Conservation (phyloP, 2,329 filamentous ascomycete genomes). For the Thermomyces lanuginosus region DNA sequence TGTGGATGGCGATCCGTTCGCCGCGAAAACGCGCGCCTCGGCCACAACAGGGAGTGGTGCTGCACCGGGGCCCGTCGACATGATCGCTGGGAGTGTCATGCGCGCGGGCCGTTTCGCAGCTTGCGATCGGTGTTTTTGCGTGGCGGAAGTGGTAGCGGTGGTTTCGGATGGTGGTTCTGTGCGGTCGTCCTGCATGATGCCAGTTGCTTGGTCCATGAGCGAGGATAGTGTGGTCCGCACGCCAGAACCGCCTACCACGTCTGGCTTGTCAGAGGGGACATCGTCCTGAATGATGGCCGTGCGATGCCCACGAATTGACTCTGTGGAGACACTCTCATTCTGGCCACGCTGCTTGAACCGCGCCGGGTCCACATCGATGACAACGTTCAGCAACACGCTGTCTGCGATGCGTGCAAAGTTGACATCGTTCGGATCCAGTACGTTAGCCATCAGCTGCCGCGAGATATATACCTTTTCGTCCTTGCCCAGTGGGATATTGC, state of each 20-base stretch:
- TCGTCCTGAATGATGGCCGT: slow-evolving; percentile 9
- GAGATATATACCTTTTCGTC: slow-evolving; percentile 77
- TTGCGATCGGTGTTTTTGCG: slow-evolving; percentile 1
- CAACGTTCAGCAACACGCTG: slow-evolving; percentile 53
- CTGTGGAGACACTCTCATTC: slow-evolving; percentile 15
- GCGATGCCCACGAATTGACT: slow-evolving; percentile 11
- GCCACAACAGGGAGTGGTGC: slow-evolving; percentile 52
- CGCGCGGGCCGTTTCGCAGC: slow-evolving; percentile 16
- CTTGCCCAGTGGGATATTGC: slow-evolving; percentile 62
- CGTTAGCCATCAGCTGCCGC: slow-evolving; percentile 56
- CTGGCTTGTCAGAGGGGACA: slow-evolving; percentile 11
- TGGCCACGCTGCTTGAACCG: slow-evolving; percentile 16
- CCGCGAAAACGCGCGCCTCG: slow-evolving; percentile 31
- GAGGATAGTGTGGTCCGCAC: slow-evolving; percentile 30
- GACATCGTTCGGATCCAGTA: slow-evolving; percentile 51
- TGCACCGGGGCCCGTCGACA: slow-evolving; percentile 38
- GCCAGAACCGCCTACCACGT: slow-evolving; percentile 14
- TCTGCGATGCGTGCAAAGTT: slow-evolving; percentile 70
- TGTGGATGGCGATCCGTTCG: slow-evolving; percentile 24
- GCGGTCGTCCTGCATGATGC: slow-evolving; percentile 30
- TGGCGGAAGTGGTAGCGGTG: neutral
- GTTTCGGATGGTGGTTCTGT: neutral
- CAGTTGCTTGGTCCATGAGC: slow-evolving; percentile 35
- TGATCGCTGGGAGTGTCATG: slow-evolving; percentile 31
- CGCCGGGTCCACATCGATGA: slow-evolving; percentile 41